These are phyloP conservation scores for Pleurotus giganteus DNA, from an alignment of 768 basidiomycete genomes.

Conservation along the genomic window DNA sequence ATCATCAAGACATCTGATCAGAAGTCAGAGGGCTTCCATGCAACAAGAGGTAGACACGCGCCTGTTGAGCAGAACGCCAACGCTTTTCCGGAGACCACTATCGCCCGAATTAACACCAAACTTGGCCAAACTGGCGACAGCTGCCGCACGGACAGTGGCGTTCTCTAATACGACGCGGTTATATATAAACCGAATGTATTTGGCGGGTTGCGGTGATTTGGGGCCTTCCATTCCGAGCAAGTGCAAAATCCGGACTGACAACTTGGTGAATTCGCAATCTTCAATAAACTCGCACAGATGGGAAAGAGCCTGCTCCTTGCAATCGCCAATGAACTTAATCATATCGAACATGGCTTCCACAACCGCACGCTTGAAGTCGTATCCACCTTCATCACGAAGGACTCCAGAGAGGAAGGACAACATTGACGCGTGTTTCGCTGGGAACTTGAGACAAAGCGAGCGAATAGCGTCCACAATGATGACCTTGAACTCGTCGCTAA, in stretches of 20 bases:
- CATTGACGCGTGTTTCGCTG: conserved; percentile 95
- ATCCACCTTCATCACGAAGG: conserved; percentile 96
- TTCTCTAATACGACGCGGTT: conserved; percentile 99
- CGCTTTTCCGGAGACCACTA: conserved; percentile 73
- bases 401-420: conserved; percentile 96
- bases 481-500: conserved; percentile 99
- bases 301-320: conserved; percentile 96
- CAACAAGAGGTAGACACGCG: conserved; percentile 28
- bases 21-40: conserved; percentile 8
- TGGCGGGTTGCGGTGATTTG: conserved; percentile 92
- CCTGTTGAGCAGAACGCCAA: conserved; percentile 85
- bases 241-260: conserved; percentile 95
- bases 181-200: conserved; percentile 99
- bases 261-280: conserved; percentile 99
- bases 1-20: conserved; percentile 86
- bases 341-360: conserved; percentile 99
- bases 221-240: conserved; percentile 95
- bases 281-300: conserved; percentile 99
- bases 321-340: conserved; percentile 96
- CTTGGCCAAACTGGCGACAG: conserved; percentile 92
- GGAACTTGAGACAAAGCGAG: conserved; percentile 98
- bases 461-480: conserved; percentile 99
- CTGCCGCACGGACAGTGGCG: conserved; percentile 95
- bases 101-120: conserved; percentile 92
- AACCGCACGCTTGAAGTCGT: conserved; percentile 98